Base-by-base conservation (phyloP, 805 yeast species). In the Pichia occidentalis region DNA sequence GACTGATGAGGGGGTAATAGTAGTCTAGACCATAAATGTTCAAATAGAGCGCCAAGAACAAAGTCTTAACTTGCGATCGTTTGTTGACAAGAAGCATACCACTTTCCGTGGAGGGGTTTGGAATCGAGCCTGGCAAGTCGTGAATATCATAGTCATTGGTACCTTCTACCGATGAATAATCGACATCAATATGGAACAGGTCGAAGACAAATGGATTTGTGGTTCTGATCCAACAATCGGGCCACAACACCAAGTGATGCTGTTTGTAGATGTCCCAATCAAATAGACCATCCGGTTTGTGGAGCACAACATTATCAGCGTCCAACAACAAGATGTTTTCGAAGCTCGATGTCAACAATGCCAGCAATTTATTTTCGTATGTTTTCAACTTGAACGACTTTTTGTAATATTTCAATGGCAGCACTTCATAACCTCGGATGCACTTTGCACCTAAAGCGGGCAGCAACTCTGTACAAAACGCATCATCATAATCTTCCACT, bases 221-320 rank as follows among this genome's bases (percentile, higher is more conserved):
- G 5, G 84, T 75, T 54, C 85, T 64, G 3, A 78, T 67, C 85
- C 85, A 78, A 24, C 73, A 72, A 56, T 78, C 85, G 3, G 85
- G 85, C 85, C 85, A 78, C 7, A 76, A 42, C 8, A 77, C 61
- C 37, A 78, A 51, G 0, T 73, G 70, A 13, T 59, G 57, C 8
- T 67, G 56, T 31, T 53, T 48, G 57, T 61, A 77, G 7, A 64
- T 59, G 10, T 61, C 53, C 24, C 73, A 65, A 2, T 55, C 53
- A 37, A 78, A 71, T 29, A 79, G 60, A 35, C 59, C 58, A 36
- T 73, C 75, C 13, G 68, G 57, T 48, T 63, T 59, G 27, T 44
- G 50, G 12, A 65, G 54, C 3, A 72, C 75, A 48, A 68, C 63
- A 47, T 72, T 66, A 50, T 73, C 79, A 8, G 75, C 67, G 49